phyloP scores from a whole-genome alignment of 768 basidiomycete genomes.

The Lentinula guzmanii region DNA sequence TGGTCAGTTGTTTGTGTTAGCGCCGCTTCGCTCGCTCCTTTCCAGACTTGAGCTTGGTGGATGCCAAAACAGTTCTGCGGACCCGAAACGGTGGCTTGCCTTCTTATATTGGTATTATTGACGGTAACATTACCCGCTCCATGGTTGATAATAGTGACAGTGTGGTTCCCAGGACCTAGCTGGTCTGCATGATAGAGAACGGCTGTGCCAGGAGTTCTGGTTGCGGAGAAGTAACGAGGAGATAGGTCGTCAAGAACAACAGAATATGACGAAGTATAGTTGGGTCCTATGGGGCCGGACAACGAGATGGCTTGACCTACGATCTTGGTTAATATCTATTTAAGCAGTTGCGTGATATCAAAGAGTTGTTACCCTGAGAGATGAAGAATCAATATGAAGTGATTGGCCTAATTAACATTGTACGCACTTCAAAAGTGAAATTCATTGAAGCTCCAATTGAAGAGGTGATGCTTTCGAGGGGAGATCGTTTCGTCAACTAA shows the following conservation, averaged over 20 bases:
- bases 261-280: slow-evolving; percentile 13
- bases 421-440: slow-evolving; percentile 3
- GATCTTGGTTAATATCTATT: neutral
- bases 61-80: slow-evolving; percentile 16
- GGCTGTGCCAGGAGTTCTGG: slow-evolving; percentile 7
- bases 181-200: slow-evolving; percentile 17
- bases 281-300: slow-evolving; percentile 28
- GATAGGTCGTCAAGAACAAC: slow-evolving; percentile 18
- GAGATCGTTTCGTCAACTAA: neutral
- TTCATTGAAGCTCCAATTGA: neutral
- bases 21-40: neutral
- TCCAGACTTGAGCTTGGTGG: slow-evolving; percentile 24
- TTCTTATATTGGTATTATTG: neutral
- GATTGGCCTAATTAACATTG: neutral
- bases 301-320: slow-evolving; percentile 10
- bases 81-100: neutral
- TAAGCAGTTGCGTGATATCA: neutral
- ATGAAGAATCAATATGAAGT: neutral
- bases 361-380: neutral
- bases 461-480: neutral
- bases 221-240: slow-evolving; percentile 13
- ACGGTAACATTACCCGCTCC: slow-evolving; percentile 5
- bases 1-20: neutral
- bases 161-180: slow-evolving; percentile 20
- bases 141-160: slow-evolving; percentile 24